Evolutionary conservation across 768 basidiomycete species (phyloP).

Genomic region (Suillus brevipes): DNA sequence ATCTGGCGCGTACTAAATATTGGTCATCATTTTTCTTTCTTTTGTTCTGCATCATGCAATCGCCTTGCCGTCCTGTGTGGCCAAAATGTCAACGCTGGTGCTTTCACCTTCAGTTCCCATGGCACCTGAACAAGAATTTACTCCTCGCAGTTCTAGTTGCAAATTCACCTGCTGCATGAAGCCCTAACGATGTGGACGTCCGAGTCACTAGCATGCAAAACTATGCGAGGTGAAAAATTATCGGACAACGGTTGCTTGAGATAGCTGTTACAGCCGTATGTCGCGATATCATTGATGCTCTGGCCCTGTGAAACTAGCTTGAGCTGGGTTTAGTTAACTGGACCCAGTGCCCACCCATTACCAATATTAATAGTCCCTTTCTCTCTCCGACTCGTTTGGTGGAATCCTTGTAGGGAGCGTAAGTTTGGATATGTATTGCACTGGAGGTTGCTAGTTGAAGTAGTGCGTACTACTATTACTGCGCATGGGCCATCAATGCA

Average conservation of each 20-base stretch:
- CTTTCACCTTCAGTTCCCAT: not conserved
- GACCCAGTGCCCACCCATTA: too few species aligned
- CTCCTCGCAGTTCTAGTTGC: not conserved
- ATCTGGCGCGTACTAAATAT: too few species aligned
- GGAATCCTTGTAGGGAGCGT: not conserved
- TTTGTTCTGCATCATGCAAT: too few species aligned
- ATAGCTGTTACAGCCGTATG: not conserved
- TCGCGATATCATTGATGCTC: too few species aligned
- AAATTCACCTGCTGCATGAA: not conserved
- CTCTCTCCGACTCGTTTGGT: not conserved
- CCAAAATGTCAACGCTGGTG: not conserved
- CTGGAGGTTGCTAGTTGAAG: too few species aligned
- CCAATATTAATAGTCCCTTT: too few species aligned
- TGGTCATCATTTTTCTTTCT: too few species aligned
- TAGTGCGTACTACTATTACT: too few species aligned
- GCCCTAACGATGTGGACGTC: not conserved
- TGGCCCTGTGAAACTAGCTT: too few species aligned
- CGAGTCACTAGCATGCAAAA: too few species aligned
- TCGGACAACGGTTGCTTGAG: not conserved
- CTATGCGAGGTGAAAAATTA: not conserved
- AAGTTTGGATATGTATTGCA: not conserved
- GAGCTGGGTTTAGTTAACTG: too few species aligned
- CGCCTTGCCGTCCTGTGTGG: not conserved
- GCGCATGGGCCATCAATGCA: not conserved
- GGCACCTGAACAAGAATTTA: not conserved